These are phyloP conservation scores for Cokeromyces recurvatus DNA, from an alignment of 371 early-diverging fungal genomes.

Conservation along the genomic window DNA sequence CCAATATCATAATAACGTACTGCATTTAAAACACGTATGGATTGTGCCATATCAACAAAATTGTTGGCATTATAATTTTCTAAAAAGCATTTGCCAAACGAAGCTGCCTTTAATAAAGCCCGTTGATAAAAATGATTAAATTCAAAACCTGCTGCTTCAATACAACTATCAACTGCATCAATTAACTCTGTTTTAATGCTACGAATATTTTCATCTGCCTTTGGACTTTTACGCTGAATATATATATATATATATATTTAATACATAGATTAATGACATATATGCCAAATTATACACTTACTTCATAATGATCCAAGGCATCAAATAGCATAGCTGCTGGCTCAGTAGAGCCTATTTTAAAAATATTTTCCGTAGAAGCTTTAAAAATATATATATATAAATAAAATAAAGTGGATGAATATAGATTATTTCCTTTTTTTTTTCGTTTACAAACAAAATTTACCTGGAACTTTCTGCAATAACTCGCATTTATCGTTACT, in stretches of 20 bases:
- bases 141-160: conserved; percentile 94
- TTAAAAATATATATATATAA: not conserved
- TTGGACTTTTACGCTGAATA: conserved; percentile 70
- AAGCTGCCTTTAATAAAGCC: conserved; percentile 83
- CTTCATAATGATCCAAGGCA: conserved; percentile 87
- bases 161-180: conserved; percentile 87
- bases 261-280: too few relatives aligned
- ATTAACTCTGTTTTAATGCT: conserved; percentile 75
- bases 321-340: conserved; percentile 94
- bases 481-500: conserved; percentile 80
- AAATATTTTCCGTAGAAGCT: conserved; percentile 80
- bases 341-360: conserved; percentile 91
- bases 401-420: too few relatives aligned
- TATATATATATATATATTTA: too few relatives aligned
- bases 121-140: conserved; percentile 72
- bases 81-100: conserved; percentile 92
- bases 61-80: conserved; percentile 78
- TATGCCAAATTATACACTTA: too few relatives aligned
- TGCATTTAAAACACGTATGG: conserved; percentile 85
- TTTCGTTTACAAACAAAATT: too few relatives aligned
- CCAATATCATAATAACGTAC: conserved; percentile 80
- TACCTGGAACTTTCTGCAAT: conserved; percentile 84
- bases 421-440: not conserved
- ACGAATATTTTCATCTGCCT: conserved; percentile 93
- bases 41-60: conserved; percentile 86